These are phyloP conservation scores for Botrytis tulipae DNA, from an alignment of 2,329 filamentous ascomycete species.

Conservation along the genomic window DNA sequence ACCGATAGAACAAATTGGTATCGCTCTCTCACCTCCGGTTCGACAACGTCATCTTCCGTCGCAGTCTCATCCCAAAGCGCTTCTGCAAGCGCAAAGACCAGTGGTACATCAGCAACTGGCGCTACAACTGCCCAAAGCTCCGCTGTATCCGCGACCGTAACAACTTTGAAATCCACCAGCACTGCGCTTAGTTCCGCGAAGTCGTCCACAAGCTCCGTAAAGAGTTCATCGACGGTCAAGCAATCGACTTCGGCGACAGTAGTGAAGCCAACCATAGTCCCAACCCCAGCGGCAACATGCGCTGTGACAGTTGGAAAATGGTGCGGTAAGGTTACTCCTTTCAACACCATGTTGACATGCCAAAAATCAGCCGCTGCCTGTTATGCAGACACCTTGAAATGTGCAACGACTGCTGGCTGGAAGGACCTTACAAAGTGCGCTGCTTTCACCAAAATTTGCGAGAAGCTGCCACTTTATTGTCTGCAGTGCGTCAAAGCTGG, in stretches of 20 bases:
- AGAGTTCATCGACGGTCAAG: background rate
- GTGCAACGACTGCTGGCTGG: slow-evolving; percentile 10
- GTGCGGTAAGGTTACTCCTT: slow-evolving; percentile 17
- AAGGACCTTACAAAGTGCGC: background rate
- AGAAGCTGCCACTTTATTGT: slow-evolving; percentile 17
- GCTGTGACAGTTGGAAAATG: slow-evolving; percentile 10
- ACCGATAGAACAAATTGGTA: slow-evolving; percentile 44
- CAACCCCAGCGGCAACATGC: slow-evolving; percentile 6
- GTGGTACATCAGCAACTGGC: background rate
- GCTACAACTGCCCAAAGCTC: background rate
- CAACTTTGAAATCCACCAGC: background rate
- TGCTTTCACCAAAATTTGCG: slow-evolving; percentile 10
- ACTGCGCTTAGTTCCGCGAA: background rate
- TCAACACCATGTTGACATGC: slow-evolving; percentile 9
- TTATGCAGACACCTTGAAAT: slow-evolving; percentile 11
- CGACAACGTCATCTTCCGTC: background rate
- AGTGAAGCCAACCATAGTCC: background rate
- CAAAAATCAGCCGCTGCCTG: slow-evolving; percentile 18
- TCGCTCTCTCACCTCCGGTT: slow-evolving; percentile 21
- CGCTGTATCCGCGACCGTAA: background rate
- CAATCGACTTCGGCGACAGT: background rate
- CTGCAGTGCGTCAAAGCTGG: background rate
- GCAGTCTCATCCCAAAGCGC: background rate
- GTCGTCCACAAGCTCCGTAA: background rate
- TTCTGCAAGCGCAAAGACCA: background rate